Conservation (phyloP, 2,329 filamentous ascomycete genomes). For the Pseudogymnoascus sp. region DNA sequence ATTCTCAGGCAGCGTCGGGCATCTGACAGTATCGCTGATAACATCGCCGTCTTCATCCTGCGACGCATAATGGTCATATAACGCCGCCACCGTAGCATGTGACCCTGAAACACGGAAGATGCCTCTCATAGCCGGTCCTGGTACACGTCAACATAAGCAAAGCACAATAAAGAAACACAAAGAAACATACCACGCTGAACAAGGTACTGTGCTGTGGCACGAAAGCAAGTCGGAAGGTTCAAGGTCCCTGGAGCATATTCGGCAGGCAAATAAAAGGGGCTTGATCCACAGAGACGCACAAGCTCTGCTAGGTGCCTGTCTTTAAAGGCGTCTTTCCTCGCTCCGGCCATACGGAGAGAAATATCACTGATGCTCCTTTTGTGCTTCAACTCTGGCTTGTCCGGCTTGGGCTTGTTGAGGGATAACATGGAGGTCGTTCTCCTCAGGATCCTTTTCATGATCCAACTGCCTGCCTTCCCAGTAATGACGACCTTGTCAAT, state of each 20-base stretch:
- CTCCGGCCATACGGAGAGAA: slow-evolving; percentile 37
- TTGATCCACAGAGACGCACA: slow-evolving; percentile 55
- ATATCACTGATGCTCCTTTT: slow-evolving; percentile 51
- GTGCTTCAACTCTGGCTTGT: slow-evolving; percentile 31
- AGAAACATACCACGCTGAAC: slow-evolving; percentile 48
- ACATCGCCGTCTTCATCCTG: slow-evolving; percentile 39
- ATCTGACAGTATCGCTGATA: slow-evolving; percentile 51
- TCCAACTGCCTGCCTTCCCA: slow-evolving; percentile 31
- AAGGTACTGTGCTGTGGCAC: slow-evolving; percentile 58
- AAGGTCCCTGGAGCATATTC: slow-evolving; percentile 52
- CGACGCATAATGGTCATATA: slow-evolving; percentile 58
- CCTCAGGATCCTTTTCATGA: slow-evolving; percentile 32
- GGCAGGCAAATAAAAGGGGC: slow-evolving; percentile 50
- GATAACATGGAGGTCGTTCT: slow-evolving; percentile 30
- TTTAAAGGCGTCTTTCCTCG: slow-evolving; percentile 40
- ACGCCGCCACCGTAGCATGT: slow-evolving; percentile 41
- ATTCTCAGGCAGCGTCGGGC: slow-evolving; percentile 51
- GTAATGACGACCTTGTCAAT: slow-evolving; percentile 11
- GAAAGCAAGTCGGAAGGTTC: slow-evolving; percentile 56
- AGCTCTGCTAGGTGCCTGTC: slow-evolving; percentile 49
- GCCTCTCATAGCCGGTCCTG: slow-evolving; percentile 40
- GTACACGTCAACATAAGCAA: slow-evolving; percentile 15
- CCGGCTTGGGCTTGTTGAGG: slow-evolving; percentile 21
- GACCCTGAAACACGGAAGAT: slow-evolving; percentile 59
- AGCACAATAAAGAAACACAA: background rate